Percentiles rank a stretch among this genome's conserved stretches.
Conservation (phyloP, 495 filamentous ascomycete species). For the Rhypophila decipiens region DNA sequence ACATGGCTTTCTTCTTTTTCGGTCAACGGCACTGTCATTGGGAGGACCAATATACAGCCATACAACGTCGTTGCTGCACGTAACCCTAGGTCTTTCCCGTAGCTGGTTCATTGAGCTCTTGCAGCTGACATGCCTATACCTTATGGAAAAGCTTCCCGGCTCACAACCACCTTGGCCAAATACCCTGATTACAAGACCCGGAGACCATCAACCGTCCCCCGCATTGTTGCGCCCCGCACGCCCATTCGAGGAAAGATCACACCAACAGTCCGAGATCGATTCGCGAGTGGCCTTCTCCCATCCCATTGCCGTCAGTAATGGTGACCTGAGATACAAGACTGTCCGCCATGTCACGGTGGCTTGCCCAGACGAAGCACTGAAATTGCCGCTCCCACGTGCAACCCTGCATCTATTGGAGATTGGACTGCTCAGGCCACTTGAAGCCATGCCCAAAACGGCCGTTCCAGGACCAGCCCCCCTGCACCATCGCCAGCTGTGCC, state of each 20-base stretch:
- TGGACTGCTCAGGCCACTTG: too few species aligned
- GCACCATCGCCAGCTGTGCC: neutral
- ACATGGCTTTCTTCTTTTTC: neutral
- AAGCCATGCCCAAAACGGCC: too few species aligned
- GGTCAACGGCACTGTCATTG: neutral
- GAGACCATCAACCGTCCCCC: neutral
- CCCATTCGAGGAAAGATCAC: too few species aligned
- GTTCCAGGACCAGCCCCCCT: too few species aligned
- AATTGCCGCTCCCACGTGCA: neutral
- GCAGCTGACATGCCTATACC: too few species aligned
- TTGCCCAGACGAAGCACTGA: neutral
- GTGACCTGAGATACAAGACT: neutral
- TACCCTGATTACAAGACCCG: neutral
- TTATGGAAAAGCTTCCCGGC: too few species aligned
- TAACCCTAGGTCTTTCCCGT: neutral
- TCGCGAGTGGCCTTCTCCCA: neutral
- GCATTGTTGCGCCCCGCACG: neutral
- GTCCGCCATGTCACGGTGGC: neutral
- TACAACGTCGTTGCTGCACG: neutral
- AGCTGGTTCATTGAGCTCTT: neutral
- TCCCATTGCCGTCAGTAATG: neutral
- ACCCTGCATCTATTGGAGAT: too few species aligned
- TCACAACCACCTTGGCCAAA: too few species aligned
- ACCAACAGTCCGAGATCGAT: too few species aligned
- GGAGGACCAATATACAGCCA: neutral